phyloP scores from a whole-genome alignment of 1,139 yeast species.

The Protomyces gravidus region DNA sequence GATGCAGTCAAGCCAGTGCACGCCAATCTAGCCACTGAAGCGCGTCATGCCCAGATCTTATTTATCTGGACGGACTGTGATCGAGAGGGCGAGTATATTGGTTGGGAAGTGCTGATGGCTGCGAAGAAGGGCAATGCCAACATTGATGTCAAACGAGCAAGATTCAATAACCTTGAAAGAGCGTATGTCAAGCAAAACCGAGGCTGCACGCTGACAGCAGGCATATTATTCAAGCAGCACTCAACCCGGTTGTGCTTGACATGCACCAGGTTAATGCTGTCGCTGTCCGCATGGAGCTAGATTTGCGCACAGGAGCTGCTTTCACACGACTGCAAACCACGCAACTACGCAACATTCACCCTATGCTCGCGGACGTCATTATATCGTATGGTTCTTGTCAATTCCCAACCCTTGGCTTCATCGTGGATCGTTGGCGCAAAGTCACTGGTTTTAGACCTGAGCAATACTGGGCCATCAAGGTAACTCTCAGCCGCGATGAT shows the following conservation, averaged over 20 bases:
- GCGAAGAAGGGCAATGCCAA: slow-evolving; percentile 56
- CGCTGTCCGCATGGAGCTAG: slow-evolving; percentile 77
- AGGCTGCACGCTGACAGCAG: slow-evolving; percentile 34
- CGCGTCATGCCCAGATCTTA: slow-evolving; percentile 55
- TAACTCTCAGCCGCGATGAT: slow-evolving; percentile 43
- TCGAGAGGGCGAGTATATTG: slow-evolving; percentile 95
- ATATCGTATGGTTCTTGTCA: slow-evolving; percentile 69
- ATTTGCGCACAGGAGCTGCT: slow-evolving; percentile 81
- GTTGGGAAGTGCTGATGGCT: slow-evolving; percentile 70
- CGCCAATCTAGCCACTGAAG: slow-evolving; percentile 66
- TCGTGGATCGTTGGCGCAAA: slow-evolving; percentile 85
- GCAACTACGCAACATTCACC: slow-evolving; percentile 42
- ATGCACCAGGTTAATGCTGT: slow-evolving; percentile 77
- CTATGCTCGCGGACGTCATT: slow-evolving; percentile 33
- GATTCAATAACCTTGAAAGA: slow-evolving; percentile 80
- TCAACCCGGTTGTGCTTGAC: slow-evolving; percentile 60
- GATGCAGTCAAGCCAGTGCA: slow-evolving; percentile 51
- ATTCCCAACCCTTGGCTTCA: slow-evolving; percentile 93
- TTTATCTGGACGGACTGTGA: slow-evolving; percentile 99
- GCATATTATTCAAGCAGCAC: slow-evolving; percentile 74
- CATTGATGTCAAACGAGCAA: slow-evolving; percentile 61
- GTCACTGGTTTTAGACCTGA: slow-evolving; percentile 70
- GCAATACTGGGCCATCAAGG: slow-evolving; percentile 69
- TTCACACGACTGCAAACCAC: slow-evolving; percentile 74
- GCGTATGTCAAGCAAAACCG: no score